phyloP scores from a whole-genome alignment of 768 basidiomycete species.

The Lanmaoa pseudosensibilis region DNA sequence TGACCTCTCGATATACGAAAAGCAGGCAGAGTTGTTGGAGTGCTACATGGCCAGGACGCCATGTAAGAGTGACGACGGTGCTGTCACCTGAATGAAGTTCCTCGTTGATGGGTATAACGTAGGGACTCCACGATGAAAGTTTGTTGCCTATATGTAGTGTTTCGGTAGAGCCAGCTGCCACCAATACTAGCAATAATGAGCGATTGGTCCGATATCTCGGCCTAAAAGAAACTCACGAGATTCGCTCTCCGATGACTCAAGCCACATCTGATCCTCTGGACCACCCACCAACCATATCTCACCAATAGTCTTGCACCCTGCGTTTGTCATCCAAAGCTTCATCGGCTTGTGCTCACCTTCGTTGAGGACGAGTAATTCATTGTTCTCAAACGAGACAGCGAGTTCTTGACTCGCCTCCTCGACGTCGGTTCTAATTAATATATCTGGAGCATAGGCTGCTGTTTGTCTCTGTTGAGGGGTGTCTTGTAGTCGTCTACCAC shows the following conservation, averaged over 20 bases:
- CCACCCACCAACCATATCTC: slow-evolving; percentile 74
- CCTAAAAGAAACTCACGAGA: slow-evolving; percentile 15
- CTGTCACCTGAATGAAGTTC: slow-evolving; percentile 49
- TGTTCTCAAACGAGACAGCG: slow-evolving; percentile 53
- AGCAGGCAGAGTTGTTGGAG: slow-evolving; percentile 57
- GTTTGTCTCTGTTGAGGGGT: slow-evolving; percentile 68
- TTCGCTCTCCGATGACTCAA: slow-evolving; percentile 32
- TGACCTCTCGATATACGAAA: slow-evolving; percentile 67
- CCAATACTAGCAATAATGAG: slow-evolving; percentile 17
- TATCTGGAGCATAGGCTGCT: slow-evolving; percentile 71
- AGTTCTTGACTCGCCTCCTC: slow-evolving; percentile 67
- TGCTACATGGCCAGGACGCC: slow-evolving; percentile 52
- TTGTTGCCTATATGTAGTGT: slow-evolving; percentile 52
- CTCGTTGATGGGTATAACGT: slow-evolving; percentile 41
- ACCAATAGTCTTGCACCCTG: slow-evolving; percentile 55
- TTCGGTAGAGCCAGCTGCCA: slow-evolving; percentile 32
- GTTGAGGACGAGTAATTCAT: slow-evolving; percentile 49
- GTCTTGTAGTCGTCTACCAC: slow-evolving; percentile 75
- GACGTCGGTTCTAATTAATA: slow-evolving; percentile 58
- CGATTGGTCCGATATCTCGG: neutral
- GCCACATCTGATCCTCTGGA: slow-evolving; percentile 62
- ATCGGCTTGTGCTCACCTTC: slow-evolving; percentile 68
- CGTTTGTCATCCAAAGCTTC: slow-evolving; percentile 63
- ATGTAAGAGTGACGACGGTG: slow-evolving; percentile 49
- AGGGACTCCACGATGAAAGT: slow-evolving; percentile 47